These are phyloP conservation scores for Cardamine occulta DNA, from an alignment of 345 rosid genomes.

Conservation along the genomic window DNA sequence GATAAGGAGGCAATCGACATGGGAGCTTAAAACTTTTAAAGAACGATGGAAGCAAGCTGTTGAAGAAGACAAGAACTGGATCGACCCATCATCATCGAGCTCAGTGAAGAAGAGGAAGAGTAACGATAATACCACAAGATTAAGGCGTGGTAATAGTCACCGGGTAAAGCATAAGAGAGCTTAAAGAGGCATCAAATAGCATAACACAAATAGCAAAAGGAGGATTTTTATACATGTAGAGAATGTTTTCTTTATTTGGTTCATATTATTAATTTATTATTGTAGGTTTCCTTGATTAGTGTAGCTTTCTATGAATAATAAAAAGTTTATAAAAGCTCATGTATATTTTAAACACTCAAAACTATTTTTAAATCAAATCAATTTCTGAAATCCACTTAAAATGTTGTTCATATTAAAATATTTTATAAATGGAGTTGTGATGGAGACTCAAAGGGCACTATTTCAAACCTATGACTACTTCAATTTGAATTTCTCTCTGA, in stretches of 20 bases:
- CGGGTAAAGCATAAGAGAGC: conserved; percentile 27
- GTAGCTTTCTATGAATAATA: not conserved
- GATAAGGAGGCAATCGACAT: conserved; percentile 92
- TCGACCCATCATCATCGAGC: conserved; percentile 58
- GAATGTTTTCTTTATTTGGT: conserved; percentile 17
- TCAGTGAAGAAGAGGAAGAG: conserved; percentile 30
- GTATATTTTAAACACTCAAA: not conserved
- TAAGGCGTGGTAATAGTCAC: conserved; percentile 35
- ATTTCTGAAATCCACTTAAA: not conserved
- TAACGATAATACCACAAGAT: conserved; percentile 35
- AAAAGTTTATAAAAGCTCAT: not conserved
- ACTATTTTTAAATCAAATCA: no score
- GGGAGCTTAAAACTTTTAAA: conserved; percentile 78
- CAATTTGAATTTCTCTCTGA: conserved; percentile 1
- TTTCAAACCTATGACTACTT: conserved; percentile 19
- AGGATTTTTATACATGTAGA: conserved; percentile 10
- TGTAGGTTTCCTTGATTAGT: not conserved
- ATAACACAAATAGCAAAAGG: conserved; percentile 11
- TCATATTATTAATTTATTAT: not conserved
- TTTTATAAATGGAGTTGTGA: conserved; percentile 2
- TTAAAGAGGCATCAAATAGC: conserved; percentile 35
- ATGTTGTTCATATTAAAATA: not conserved
- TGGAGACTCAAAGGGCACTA: conserved; percentile 2
- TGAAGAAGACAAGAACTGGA: conserved; percentile 69
- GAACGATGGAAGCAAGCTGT: conserved; percentile 80